A percentile compares a stretch with the other conserved stretches of the same genome.
Conservation (phyloP, 1,139 yeast genomes). For the Blastobotrys buckinghamii region DNA sequence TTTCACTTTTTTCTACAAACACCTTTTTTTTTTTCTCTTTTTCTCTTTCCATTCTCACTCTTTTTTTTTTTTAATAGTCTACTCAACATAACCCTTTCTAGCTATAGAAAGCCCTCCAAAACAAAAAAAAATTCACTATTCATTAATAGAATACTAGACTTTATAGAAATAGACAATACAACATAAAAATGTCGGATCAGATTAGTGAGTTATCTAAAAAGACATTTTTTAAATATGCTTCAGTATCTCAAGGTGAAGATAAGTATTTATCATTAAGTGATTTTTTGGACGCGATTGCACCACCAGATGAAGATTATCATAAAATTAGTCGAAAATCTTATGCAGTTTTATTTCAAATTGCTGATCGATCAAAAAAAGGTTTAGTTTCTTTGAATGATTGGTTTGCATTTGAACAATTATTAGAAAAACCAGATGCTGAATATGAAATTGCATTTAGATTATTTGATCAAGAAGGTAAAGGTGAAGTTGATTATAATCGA, state of each 20-base stretch:
- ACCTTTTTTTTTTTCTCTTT: background rate
- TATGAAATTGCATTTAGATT: slow-evolving; percentile 41
- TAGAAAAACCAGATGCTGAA: slow-evolving; percentile 43
- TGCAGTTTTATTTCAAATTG: slow-evolving; percentile 40
- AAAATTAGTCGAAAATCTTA: slow-evolving; percentile 39
- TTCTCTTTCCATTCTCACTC: background rate
- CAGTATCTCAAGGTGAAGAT: slow-evolving; percentile 36
- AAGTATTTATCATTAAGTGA: slow-evolving; percentile 43
- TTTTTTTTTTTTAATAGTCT: background rate
- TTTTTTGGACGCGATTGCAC: slow-evolving; percentile 40
- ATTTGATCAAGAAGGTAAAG: slow-evolving; percentile 37
- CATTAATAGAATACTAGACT: background rate
- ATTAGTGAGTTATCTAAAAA: slow-evolving; percentile 16
- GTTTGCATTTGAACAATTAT: slow-evolving; percentile 36
- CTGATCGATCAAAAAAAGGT: slow-evolving; percentile 35
- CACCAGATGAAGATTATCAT: slow-evolving; percentile 38
- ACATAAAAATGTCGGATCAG: slow-evolving; percentile 1
- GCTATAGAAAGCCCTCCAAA: background rate
- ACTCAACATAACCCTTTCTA: background rate
- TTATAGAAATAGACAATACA: background rate
- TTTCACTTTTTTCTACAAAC: background rate
- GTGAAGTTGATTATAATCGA: slow-evolving; percentile 36
- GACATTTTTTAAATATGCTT: slow-evolving; percentile 23
- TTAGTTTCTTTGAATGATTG: slow-evolving; percentile 37
- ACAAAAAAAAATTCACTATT: background rate